Conservation (phyloP, 495 filamentous ascomycete genomes). For the Penicillium cinerascens region DNA sequence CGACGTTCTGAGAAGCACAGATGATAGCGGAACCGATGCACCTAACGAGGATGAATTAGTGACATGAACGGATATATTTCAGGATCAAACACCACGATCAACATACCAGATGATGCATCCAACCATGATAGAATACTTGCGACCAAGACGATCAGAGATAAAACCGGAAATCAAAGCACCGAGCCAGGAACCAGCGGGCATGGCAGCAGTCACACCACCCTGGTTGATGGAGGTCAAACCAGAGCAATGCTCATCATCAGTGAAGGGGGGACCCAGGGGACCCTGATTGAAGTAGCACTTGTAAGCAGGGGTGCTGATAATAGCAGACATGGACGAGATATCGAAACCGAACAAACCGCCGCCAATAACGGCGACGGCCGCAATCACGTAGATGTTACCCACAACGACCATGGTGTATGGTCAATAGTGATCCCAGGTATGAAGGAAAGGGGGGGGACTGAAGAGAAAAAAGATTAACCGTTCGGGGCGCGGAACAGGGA, state of each 20-base stretch:
- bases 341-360: conserved; percentile 83
- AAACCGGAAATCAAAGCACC: conserved; percentile 66
- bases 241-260: conserved; percentile 35
- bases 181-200: conserved; percentile 74
- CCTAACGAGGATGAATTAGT: conserved; percentile 28
- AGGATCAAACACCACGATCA: not conserved
- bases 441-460: not conserved
- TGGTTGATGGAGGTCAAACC: conserved; percentile 48
- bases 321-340: conserved; percentile 77
- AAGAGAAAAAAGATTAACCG: not conserved
- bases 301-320: conserved; percentile 40
- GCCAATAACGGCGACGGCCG: conserved; percentile 71
- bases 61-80: not conserved
- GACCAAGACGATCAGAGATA: conserved; percentile 64
- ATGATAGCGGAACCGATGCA: conserved; percentile 63
- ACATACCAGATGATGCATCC: conserved; percentile 61
- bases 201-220: conserved; percentile 64
- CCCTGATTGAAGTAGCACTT: conserved; percentile 64
- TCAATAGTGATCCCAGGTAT: conserved; percentile 3
- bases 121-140: conserved; percentile 64
- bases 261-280: conserved; percentile 26
- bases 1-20: conserved; percentile 70
- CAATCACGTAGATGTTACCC: conserved; percentile 70
- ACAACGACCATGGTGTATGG: conserved; percentile 36
- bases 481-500: conserved; percentile 5